A percentile compares a stretch with the other conserved stretches of the same genome.
phyloP scores from a whole-genome alignment of 208 protist genomes.

The Trypanosoma lewisi region DNA sequence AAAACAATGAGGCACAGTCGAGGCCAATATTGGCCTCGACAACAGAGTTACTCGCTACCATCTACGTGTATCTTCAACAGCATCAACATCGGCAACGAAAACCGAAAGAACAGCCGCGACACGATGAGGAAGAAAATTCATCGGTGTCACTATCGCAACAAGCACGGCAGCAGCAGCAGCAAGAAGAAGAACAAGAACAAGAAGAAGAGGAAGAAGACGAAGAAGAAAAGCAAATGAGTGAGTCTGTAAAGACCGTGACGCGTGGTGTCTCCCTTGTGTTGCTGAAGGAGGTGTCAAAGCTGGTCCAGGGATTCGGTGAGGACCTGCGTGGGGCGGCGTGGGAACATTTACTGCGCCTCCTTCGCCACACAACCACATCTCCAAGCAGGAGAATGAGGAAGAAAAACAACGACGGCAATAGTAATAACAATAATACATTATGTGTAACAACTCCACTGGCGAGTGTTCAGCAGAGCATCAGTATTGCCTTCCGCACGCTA shows the following conservation, averaged over 20 bases:
- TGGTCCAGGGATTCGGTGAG: constrained; percentile 61
- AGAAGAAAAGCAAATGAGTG: background rate
- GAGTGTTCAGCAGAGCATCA: constrained; percentile 27
- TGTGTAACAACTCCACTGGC: background rate
- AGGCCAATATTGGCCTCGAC: constrained; percentile 13
- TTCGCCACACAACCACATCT: constrained; percentile 36
- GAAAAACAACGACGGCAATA: background rate
- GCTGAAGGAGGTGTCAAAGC: constrained; percentile 38
- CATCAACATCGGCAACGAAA: background rate
- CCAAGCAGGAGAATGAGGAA: background rate
- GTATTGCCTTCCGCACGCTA: constrained; percentile 58
- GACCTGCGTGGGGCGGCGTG: constrained; percentile 48
- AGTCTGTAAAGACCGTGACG: background rate
- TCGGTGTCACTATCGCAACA: too few species aligned
- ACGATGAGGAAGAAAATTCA: background rate
- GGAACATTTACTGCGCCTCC: constrained; percentile 42
- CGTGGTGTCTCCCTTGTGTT: constrained; percentile 16
- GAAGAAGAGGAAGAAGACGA: background rate
- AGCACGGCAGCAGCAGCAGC: too few species aligned
- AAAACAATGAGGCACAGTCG: background rate
- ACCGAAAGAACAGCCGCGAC: background rate
- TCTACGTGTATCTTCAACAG: constrained; percentile 13
- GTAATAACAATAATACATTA: too few species aligned
- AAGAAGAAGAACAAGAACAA: too few species aligned
- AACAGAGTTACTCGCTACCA: constrained; percentile 13